Conservation (phyloP, 2,329 filamentous ascomycete genomes). For the Talaromyces amestolkiae region DNA sequence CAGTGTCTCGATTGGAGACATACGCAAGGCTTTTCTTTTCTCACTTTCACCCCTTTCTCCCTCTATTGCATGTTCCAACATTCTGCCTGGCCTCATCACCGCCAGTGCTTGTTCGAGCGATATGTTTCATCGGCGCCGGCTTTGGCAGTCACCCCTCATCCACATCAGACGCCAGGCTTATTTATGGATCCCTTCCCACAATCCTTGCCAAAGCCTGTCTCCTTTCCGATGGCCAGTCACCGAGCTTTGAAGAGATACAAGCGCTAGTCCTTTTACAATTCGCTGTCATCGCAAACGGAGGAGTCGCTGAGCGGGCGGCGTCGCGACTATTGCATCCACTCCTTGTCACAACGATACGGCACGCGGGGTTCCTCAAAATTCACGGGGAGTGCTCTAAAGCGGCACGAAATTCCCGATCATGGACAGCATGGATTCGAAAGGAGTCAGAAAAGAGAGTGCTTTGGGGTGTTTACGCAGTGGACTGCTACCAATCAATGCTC, state of each 20-base stretch:
- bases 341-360: neutral
- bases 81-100: constrained; percentile 2
- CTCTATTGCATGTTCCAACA: neutral
- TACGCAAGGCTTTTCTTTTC: constrained; percentile 7
- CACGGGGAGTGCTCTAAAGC: constrained; percentile 5
- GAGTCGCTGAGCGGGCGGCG: neutral
- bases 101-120: neutral
- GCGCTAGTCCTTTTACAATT: neutral
- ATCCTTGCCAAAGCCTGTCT: neutral
- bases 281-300: neutral
- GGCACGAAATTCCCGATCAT: neutral
- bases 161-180: neutral
- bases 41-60: constrained; percentile 1
- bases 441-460: constrained; percentile 6
- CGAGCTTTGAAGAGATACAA: neutral
- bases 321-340: constrained; percentile 6
- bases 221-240: neutral
- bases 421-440: neutral
- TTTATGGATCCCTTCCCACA: neutral
- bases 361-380: neutral
- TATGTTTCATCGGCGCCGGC: constrained; percentile 3
- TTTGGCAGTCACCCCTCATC: neutral
- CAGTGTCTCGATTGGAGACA: neutral
- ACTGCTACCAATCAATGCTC: constrained; percentile 7
- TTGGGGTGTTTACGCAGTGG: constrained; percentile 1